Conservation (phyloP, 768 basidiomycete genomes). For the Termitomyces sp. region DNA sequence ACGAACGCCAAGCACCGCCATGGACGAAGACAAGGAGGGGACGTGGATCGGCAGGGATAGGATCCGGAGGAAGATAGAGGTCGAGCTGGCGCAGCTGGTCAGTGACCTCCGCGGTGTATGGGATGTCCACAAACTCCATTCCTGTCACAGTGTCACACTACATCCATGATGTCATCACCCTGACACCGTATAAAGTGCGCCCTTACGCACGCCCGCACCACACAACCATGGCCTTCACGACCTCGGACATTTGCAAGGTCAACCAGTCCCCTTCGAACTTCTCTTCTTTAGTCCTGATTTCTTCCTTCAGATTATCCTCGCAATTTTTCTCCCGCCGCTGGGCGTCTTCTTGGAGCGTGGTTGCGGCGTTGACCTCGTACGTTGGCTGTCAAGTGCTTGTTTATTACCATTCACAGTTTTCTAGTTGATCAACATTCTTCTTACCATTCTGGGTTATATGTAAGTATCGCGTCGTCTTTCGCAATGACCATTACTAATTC, state of each 20-base stretch:
- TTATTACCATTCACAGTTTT: neutral
- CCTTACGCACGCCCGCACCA: neutral
- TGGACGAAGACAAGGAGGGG: slow-evolving; percentile 65
- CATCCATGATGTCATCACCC: slow-evolving; percentile 12
- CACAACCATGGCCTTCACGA: slow-evolving; percentile 57
- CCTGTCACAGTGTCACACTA: slow-evolving; percentile 1
- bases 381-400: slow-evolving; percentile 20
- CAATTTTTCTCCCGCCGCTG: slow-evolving; percentile 74
- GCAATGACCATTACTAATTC: slow-evolving; percentile 8
- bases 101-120: slow-evolving; percentile 27
- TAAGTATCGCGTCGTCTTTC: slow-evolving; percentile 26
- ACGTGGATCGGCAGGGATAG: neutral
- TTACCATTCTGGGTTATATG: slow-evolving; percentile 79
- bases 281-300: slow-evolving; percentile 3
- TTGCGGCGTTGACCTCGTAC: slow-evolving; percentile 67
- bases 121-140: slow-evolving; percentile 27
- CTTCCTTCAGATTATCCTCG: slow-evolving; percentile 42
- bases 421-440: slow-evolving; percentile 65
- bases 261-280: slow-evolving; percentile 10
- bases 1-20: slow-evolving; percentile 83
- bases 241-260: slow-evolving; percentile 78
- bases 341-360: slow-evolving; percentile 89
- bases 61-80: slow-evolving; percentile 33
- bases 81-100: slow-evolving; percentile 48
- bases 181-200: neutral